These are phyloP conservation scores for Cytauxzoon felis DNA, from an alignment of 169 alveolate species.

Conservation along the genomic window DNA sequence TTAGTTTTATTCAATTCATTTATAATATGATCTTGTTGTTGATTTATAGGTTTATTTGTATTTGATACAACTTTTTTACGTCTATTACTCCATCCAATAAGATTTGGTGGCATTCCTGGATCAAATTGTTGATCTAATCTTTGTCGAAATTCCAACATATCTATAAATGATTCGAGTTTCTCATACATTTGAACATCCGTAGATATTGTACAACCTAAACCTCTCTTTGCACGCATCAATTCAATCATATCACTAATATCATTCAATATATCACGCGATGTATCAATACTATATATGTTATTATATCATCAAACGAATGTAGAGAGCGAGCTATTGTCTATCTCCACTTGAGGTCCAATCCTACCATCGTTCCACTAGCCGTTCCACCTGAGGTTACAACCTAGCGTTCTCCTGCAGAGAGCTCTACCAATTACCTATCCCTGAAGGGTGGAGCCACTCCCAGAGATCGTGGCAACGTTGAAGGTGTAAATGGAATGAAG, in stretches of 20 bases:
- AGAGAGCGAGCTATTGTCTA: too few species aligned
- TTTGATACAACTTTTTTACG: conserved; percentile 9
- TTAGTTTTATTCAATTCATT: neutral
- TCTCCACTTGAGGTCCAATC: too few species aligned
- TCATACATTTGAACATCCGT: conserved; percentile 58
- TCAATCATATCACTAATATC: conserved; percentile 58
- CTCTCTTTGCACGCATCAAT: conserved; percentile 50
- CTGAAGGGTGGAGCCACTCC: too few species aligned
- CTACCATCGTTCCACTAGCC: too few species aligned
- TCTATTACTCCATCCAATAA: conserved; percentile 68
- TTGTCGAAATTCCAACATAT: conserved; percentile 64
- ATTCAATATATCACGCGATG: conserved; percentile 25
- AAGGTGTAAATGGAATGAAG: too few species aligned
- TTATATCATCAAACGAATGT: too few species aligned
- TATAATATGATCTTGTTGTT: neutral
- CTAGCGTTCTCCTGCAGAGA: too few species aligned
- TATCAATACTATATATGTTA: conserved; percentile 3
- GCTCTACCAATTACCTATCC: too few species aligned
- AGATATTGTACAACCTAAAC: conserved; percentile 33
- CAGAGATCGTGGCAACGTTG: too few species aligned
- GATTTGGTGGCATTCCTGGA: conserved; percentile 73
- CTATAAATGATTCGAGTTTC: conserved; percentile 51
- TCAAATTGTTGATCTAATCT: conserved; percentile 66
- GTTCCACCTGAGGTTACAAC: too few species aligned
- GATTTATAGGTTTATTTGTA: neutral